Base-by-base conservation (phyloP, 441 rosid genomes). In the Erodium trifolium region DNA sequence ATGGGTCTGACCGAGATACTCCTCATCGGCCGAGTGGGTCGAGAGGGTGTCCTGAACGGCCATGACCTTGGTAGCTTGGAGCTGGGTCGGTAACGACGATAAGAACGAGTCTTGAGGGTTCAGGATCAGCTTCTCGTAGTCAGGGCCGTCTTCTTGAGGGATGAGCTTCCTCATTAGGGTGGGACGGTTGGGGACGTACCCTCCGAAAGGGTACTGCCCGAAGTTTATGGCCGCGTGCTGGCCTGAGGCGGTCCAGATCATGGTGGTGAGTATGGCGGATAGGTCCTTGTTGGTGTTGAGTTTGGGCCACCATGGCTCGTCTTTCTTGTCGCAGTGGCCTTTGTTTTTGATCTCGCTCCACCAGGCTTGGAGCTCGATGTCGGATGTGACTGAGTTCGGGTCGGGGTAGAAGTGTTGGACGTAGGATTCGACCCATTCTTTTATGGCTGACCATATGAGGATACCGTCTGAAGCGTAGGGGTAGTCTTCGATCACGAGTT, bases 31-130 rank as follows among this genome's bases (percentile, higher is more conserved):
- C 0, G 98, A 87, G 73, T 93, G 98, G n/a, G 97, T 91, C 0
- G 97, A 91, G 39, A 93, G 81, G 0, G 95, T 86, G 72, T 93
- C 88, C 78, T 91, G 97, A 9, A 86, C 97, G 0, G 99, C 99
- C 99, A 93, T 93, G 63, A 93, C 87, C 83, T 93, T 93, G 2
- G 96, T 89, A 47, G 97, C 95, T 80, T 93, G 99, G 62, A 93
- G 96, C 67, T 89, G 79, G 72, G 97, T 88, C 0, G 98, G 92
- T 78, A 93, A 72, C 3, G 95, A 83, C 16, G 87, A 77, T 16
- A 91, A 69, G 72, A 93, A 91, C 10, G 78, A 77, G 18, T 16
- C 75, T 65, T 89, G 95, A 13, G 99, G 99, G 75, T 84, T 86
- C 12, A 73, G 43, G 43, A 91, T 83, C 70, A 93, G 84, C 66